Percentiles rank a stretch among this genome's conserved stretches.
phyloP scores from a whole-genome alignment of 176 grass and related monocot genomes.

The Oryza glaberrima region DNA sequence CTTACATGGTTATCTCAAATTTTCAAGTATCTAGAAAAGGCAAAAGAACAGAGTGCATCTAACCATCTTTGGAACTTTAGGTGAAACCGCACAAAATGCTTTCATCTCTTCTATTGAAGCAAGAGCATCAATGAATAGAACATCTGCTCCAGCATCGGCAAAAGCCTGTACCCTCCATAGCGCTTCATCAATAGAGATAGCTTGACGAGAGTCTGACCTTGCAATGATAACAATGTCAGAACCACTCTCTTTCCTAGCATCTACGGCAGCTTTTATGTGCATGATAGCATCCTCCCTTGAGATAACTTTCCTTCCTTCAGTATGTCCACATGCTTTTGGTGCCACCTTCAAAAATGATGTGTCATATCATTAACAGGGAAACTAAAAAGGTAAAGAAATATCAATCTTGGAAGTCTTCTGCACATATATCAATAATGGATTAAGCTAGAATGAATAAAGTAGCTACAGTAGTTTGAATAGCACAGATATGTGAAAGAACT shows the following conservation, averaged over 20 bases:
- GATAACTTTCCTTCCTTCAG: constrained; percentile 92
- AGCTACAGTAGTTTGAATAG: neutral
- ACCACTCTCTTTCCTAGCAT: constrained; percentile 79
- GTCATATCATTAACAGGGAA: constrained; percentile 10
- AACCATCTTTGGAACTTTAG: constrained; percentile 95
- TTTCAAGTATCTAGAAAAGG: neutral
- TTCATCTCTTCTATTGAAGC: constrained; percentile 95
- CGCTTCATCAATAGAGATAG: constrained; percentile 84
- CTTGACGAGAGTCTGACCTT: constrained; percentile 83
- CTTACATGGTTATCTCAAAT: constrained; percentile 17
- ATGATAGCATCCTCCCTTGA: constrained; percentile 88
- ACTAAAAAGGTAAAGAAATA: neutral
- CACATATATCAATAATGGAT: neutral
- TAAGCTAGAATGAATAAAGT: neutral
- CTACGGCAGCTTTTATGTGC: constrained; percentile 90
- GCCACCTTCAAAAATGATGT: constrained; percentile 64
- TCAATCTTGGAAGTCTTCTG: constrained; percentile 17
- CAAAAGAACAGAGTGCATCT: constrained; percentile 19
- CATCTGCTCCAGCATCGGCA: constrained; percentile 94
- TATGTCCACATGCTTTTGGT: constrained; percentile 98
- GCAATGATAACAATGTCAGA: constrained; percentile 97
- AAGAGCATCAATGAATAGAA: constrained; percentile 89
- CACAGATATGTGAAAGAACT: neutral
- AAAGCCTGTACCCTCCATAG: constrained; percentile 88
- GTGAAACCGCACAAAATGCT: constrained; percentile 70